Base-by-base conservation (phyloP, 129 eudicot species). In the Solidago caesia region DNA sequence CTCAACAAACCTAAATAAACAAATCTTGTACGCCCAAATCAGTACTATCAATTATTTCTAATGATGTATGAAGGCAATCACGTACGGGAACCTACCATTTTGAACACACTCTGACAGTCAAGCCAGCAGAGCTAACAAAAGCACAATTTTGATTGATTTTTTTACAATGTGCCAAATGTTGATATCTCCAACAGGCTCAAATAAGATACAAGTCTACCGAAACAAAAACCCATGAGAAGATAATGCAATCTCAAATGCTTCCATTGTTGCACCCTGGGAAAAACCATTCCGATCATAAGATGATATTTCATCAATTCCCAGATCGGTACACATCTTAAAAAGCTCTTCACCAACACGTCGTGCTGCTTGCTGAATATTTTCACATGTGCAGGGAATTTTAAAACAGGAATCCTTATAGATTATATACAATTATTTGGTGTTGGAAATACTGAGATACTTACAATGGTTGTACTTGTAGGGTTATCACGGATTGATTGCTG, bases 311-410 rank as follows among this genome's bases (percentile, higher is more conserved):
- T 81, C 80, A 58, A 94, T 88, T 74, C 86, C 83, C 62, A 94
- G 85, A 77, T 85, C 87, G 49, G 66, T 80, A 76, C 97, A 92
- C 6, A 83, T 58, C 82, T 88, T 91, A 45, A 94, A 85, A 74
- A 94, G 96, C 88, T 90, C 97, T 80, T 90, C 94, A 13, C 99
- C 99, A 75, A 94, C 83, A 21, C 75, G 91, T 74, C 82, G 79
- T 55, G 97, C 96, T 39, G 94, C 97, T 81, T 88, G 96, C 98
- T 94, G 83, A 2, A 46, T 13, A 46, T 67, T 77, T n/a, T 65
- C 25, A 4, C 7, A 48, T 26, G 25, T 56, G n/a, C 44, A 16
- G 4, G 5, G 45, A 60, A 29, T 52, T 52, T 16, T 25, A 64
- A 64, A 64, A 29, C 9, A 9, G 5, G 49, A 45, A 65, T 45